Conservation (phyloP, 352 stramenopile genomes). For the Phytophthora citricola region DNA sequence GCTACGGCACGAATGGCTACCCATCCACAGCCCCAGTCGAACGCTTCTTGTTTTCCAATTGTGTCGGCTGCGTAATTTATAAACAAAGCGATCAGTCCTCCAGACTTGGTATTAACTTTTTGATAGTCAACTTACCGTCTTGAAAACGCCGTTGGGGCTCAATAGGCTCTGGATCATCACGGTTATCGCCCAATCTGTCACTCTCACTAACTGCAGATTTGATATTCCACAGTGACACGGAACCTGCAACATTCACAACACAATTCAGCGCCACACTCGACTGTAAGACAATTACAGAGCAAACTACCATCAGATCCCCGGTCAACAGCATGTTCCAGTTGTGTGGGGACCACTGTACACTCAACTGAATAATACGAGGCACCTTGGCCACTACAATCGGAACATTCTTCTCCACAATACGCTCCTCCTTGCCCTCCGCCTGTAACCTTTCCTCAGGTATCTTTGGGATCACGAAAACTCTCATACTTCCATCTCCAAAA, state of each 20-base stretch:
- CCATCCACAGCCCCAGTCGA: conserved; percentile 87
- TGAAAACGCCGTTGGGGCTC: conserved; percentile 84
- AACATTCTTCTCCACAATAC: conserved; percentile 52
- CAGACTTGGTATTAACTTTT: background rate
- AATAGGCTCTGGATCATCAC: conserved; percentile 32
- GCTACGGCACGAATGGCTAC: conserved; percentile 77
- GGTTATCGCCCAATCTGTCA: conserved; percentile 1
- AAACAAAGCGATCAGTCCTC: conserved; percentile 12
- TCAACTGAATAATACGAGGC: conserved; percentile 65
- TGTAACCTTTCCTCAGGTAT: conserved; percentile 50
- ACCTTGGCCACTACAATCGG: conserved; percentile 57
- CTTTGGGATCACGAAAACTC: conserved; percentile 70
- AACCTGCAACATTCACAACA: conserved; percentile 50
- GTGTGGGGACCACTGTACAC: conserved; percentile 76
- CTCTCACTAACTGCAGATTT: conserved; percentile 32
- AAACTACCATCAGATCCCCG: conserved; percentile 75
- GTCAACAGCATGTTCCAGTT: conserved; percentile 81
- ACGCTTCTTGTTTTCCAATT: conserved; percentile 80
- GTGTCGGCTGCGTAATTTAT: conserved; percentile 63
- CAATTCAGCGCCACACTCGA: conserved; percentile 5
- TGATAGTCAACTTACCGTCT: conserved; percentile 56
- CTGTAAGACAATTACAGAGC: background rate
- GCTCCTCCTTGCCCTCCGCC: conserved; percentile 12
- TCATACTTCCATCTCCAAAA: conserved; percentile 80
- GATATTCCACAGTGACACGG: conserved; percentile 82